These are phyloP conservation scores for Paxillus ammoniavirescens DNA, from an alignment of 768 basidiomycete species.

Conservation along the genomic window DNA sequence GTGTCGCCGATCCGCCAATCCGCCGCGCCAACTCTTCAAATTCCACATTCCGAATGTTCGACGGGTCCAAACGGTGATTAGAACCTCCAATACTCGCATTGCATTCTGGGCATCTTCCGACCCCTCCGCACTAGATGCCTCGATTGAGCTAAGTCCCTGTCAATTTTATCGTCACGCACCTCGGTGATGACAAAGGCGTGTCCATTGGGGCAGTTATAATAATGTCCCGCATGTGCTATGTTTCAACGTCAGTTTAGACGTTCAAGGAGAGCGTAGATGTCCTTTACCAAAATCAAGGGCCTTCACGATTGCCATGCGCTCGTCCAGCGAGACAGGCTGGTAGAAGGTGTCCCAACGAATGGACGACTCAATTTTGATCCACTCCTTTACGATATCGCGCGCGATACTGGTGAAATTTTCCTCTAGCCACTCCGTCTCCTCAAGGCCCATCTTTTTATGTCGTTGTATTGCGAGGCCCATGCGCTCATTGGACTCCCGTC, in stretches of 20 bases:
- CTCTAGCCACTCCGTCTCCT: conserved; percentile 39
- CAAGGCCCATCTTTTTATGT: conserved; percentile 25
- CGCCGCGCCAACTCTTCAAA: conserved; percentile 42
- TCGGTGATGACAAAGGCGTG: conserved; percentile 61
- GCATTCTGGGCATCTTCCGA: conserved; percentile 56
- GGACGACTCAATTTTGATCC: conserved; percentile 40
- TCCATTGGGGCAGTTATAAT: conserved; percentile 55
- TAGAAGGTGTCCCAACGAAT: conserved; percentile 48
- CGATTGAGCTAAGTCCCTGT: background rate
- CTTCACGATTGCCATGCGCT: conserved; percentile 48
- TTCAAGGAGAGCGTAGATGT: background rate
- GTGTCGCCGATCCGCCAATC: conserved; percentile 26
- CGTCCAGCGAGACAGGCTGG: conserved; percentile 49
- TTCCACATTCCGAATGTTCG: conserved; percentile 47
- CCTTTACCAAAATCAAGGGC: conserved; percentile 48
- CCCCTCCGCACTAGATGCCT: conserved; percentile 51
- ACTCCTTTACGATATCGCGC: conserved; percentile 43
- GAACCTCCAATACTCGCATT: conserved; percentile 50
- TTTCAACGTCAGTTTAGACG: background rate
- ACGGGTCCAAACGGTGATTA: conserved; percentile 36
- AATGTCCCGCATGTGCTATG: conserved; percentile 43
- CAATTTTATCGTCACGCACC: conserved; percentile 28
- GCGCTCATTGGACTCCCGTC: conserved; percentile 1
- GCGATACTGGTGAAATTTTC: conserved; percentile 41
- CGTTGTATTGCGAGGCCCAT: conserved; percentile 3